Evolutionary conservation across 2,329 filamentous ascomycete genomes (phyloP), one percentile per base, ranked within the genome.

Genomic region (Helicocarpus griseus): DNA sequence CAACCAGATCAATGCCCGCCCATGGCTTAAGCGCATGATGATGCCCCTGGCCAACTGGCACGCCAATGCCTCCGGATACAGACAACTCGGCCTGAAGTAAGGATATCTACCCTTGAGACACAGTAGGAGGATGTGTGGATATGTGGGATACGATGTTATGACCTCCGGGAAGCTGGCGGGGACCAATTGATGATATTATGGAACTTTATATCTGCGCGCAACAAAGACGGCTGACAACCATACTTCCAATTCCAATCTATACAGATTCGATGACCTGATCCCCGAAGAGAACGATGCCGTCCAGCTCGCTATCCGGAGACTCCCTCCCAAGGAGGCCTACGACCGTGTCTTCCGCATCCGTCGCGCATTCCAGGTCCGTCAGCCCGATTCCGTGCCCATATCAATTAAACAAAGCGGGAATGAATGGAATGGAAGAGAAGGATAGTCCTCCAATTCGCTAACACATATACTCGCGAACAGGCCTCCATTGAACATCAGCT

Each of bases 261-360:
- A 62, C 69, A 97, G 93, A 73, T 83, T 85, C 79, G 93, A 98
- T 74, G 93, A 98, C 71, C 76, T 98, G 69, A 87, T 96, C 69
- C 82, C 87, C 69, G 93, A 98, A 75, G 93, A 98, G 77, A 86
- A 80, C 77, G 87, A 93, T 64, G 75, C 78, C 53, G 89, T 95
- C 65, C 85, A 93, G 73, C 80, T 85, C 63, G 93, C 93, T 57
- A 81, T 98, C 66, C 87, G 87, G 80, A 89, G 93, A 70, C 86
- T 98, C 57, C 82, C 87, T 53, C 80, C 88, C 65, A 88, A 94
- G 78, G 88, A 93, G 70, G 80, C 85, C 65, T 97, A 97, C 77
- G 93, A 98, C 77, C 91, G 93, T 71, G 83, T 97, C 70, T 98
- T 89, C 85, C 90, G 93, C 68, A 82, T 98, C 73, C 88, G 93